phyloP scores from a whole-genome alignment of 148 eudicot genomes.

The Nepenthes gracilis region DNA sequence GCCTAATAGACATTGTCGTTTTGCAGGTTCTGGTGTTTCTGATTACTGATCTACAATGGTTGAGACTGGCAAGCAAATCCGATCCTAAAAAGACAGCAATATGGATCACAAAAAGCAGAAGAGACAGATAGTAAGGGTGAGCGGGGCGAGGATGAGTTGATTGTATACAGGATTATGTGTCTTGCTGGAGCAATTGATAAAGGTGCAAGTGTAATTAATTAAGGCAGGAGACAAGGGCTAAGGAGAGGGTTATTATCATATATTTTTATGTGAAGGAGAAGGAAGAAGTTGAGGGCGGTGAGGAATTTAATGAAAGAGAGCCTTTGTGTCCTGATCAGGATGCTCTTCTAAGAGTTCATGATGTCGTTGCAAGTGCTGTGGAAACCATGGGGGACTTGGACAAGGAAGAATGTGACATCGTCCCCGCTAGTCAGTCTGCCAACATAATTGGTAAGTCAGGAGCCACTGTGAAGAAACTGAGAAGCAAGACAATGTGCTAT shows the following conservation, averaged over 20 bases:
- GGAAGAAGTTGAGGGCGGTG: slow-evolving; percentile 55
- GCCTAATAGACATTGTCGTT: too few relatives aligned
- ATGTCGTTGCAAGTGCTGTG: slow-evolving; percentile 54
- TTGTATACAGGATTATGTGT: slow-evolving; percentile 78
- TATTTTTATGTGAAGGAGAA: slow-evolving; percentile 77
- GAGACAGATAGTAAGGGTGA: slow-evolving; percentile 58
- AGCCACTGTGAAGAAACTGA: slow-evolving; percentile 63
- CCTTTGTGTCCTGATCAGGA: slow-evolving; percentile 89
- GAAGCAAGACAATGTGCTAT: slow-evolving; percentile 62
- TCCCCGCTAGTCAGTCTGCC: slow-evolving; percentile 87
- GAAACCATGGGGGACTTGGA: slow-evolving; percentile 42
- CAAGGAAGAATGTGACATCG: slow-evolving; percentile 69
- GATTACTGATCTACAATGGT: slow-evolving; percentile 34
- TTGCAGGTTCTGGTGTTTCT: neutral
- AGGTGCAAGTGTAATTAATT: slow-evolving; percentile 81
- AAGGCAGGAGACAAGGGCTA: slow-evolving; percentile 65
- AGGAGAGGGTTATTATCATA: slow-evolving; percentile 61
- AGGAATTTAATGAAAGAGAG: slow-evolving; percentile 41
- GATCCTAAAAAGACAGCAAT: slow-evolving; percentile 31
- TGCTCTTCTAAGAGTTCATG: slow-evolving; percentile 72
- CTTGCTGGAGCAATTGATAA: slow-evolving; percentile 85
- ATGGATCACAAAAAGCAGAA: slow-evolving; percentile 49
- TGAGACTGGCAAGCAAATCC: slow-evolving; percentile 61
- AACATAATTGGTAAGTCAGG: slow-evolving; percentile 91
- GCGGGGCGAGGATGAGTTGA: slow-evolving; percentile 40